Base-by-base conservation (phyloP, 225 moss, liverwort and hornwort species). In the Polytrichum commune region DNA sequence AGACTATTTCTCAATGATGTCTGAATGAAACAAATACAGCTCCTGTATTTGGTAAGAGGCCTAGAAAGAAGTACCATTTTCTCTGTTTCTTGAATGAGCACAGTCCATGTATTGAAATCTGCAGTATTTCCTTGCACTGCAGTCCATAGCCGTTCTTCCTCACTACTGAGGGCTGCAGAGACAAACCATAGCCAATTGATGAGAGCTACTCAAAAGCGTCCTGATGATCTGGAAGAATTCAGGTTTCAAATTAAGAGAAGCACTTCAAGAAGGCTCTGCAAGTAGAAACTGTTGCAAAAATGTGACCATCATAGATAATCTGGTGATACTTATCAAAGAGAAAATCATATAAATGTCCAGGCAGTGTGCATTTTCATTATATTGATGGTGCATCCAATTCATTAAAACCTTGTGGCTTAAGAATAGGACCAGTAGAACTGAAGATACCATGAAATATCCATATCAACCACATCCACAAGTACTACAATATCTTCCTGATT, bases 51-150 rank as follows among this genome's bases (percentile, higher is more conserved):
- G 46, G 13, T 46, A 46, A 4, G 46, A 46, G 46, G 46, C 46
- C 13, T 46, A 4, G 46, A 0, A 13, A 32, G 32, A 32, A 3
- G 13, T 65, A 94, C 94, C 63, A 90, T 89, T 81, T 92, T 97
- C 77, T 97, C 97, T 5, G 91, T 91, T 78, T 97, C 97, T 78
- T 85, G 92, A 68, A 97, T 94, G 5, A 97, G 89, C 23, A 81
- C 74, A 25, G 91, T 94, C 97, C 97, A 97, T n/a, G 92, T 84
- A 74, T 87, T 90, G 62, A 97, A 97, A 46, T 97, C 92, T n/a
- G 85, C 84, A 63, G 87, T 79, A 73, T 98, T 94, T 4, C 86
- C 83, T 72, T 88, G 92, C 76, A 98, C 91, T 63, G 91, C 84
- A 53, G 69, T 68, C 97, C 97, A 98, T 1, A 98, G 78, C 29